Evolutionary conservation across 2,329 filamentous ascomycete genomes (phyloP), one percentile per base, ranked within the genome.

Genomic region (Iodosphaeria phyllophila): DNA sequence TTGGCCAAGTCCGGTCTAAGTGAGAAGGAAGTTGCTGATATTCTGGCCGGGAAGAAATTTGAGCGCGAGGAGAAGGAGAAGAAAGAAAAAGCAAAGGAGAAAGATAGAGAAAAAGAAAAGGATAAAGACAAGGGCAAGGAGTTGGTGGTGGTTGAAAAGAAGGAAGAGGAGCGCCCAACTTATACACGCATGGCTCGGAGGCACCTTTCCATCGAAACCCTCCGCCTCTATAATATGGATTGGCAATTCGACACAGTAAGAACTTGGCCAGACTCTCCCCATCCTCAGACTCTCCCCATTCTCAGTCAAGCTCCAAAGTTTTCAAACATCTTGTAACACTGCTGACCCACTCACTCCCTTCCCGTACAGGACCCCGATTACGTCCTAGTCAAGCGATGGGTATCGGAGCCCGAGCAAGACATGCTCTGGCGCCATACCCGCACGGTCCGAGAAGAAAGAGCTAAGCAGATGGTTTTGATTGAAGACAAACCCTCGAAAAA

Each of bases 301-400:
- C 18, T 13, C 7, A 8, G 12, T 8, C 6, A 12, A 20, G 12
- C 11, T 3, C 12, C 8, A 12, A 17, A 12, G 10, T 8, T 12
- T 9, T 9, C 7, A 12, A 5, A 8, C 3, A 17, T 9, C 7
- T 10, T 18, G 11, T 14, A 4, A 5, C 8, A 11, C 18, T 9
- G 11, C 13, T 22, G 10, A 13, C 11, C 18, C 8, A n/a, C 11
- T 10, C 13, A 13, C n/a, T 4, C 13, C 32, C 13, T 18, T 8
- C 8, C 7, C 17, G 14, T 18, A 20, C 35, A 70, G 58, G 72
- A 83, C 38, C 60, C 66, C 11, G 68, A 75, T 23, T 83, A 68
- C 36, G 55, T 83, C 28, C 48, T 84, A 30, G 75, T 83, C 50
- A 77, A 75, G 47, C 60, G 69, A 28, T 78, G 68, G 67, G 68